These are phyloP conservation scores for Handroanthus guayacan DNA, from an alignment of 257 asterid genomes.

Conservation along the genomic window DNA sequence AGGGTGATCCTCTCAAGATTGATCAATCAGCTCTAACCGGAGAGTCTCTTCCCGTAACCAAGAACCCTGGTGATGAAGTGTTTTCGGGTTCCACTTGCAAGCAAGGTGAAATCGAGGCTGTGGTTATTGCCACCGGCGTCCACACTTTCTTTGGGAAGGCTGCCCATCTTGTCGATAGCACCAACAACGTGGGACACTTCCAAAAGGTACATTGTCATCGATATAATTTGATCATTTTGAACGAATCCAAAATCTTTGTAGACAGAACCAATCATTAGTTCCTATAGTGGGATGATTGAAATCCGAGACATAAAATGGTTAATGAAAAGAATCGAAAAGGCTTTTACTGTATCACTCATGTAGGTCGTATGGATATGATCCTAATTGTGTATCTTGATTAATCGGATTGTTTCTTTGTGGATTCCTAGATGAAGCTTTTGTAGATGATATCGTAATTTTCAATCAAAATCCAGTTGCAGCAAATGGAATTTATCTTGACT, in stretches of 20 bases:
- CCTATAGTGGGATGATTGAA: too few relatives aligned
- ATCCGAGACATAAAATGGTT: too few relatives aligned
- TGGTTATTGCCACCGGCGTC: conserved; percentile 64
- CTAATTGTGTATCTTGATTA: too few relatives aligned
- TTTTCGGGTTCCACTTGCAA: conserved; percentile 67
- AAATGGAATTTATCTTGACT: too few relatives aligned
- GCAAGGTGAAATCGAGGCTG: conserved; percentile 67
- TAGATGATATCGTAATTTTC: too few relatives aligned
- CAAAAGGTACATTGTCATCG: conserved; percentile 45
- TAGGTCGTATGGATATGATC: too few relatives aligned
- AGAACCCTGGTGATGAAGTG: conserved; percentile 53
- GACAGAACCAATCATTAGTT: not conserved
- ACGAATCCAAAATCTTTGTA: too few relatives aligned
- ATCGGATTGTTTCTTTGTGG: too few relatives aligned
- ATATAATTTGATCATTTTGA: too few relatives aligned
- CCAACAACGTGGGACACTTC: conserved; percentile 66
- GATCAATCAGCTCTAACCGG: conserved; percentile 69
- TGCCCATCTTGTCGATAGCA: conserved; percentile 66
- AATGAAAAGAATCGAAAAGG: too few relatives aligned
- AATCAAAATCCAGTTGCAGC: not conserved
- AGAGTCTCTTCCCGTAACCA: conserved; percentile 61
- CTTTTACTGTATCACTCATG: too few relatives aligned
- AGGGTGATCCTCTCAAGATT: conserved; percentile 63
- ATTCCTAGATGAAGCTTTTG: too few relatives aligned
- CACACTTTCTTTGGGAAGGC: conserved; percentile 67